Evolutionary conservation across 305 asterid genomes (phyloP), one percentile per base, ranked within the genome.

Genomic region (Coffea humblotiana): DNA sequence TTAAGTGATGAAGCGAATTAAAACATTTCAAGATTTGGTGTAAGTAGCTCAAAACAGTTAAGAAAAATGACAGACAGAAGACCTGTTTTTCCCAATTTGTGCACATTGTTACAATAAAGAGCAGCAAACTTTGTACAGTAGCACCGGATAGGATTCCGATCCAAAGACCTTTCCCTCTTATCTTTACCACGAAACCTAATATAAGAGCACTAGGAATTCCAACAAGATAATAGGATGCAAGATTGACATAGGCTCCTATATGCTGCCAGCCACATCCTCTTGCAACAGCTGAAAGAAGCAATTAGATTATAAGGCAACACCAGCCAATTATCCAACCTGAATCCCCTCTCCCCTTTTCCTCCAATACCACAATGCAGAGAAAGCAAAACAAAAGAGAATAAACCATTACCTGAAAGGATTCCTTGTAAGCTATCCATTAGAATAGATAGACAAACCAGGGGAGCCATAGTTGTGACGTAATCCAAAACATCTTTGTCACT

Each of bases 211-310:
- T 86, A 0, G 98, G 98, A 27, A 94, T 86, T 35, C 97, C 98
- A 37, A 78, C 88, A 0, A 90, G 91, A 77, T 94, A 94, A 74
- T 88, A 94, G 12, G 98, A 87, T 7, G 88, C 96, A 80, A 94
- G 95, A 82, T 93, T 94, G 29, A 93, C 83, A 72, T 80, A 90
- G 13, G 97, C 97, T 77, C 96, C 97, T 9, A 92, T 85, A 45
- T 94, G 96, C 78, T 94, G 98, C 97, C 95, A 91, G 0, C 98
- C 98, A 76, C 96, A 90, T 35, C 97, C 96, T 83, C 96, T 87
- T 1, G 94, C 91, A 72, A 93, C 93, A 70, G 93, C 96, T 90
- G 79, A 75, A 73, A 47, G 18, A 8, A 27, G 12, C 6, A 72
- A 9, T 60, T 4, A 2, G 9, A 21, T 7, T 5, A 64, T n/a